Evolutionary conservation across 495 filamentous ascomycete species (phyloP), one percentile per base, ranked within the genome.

Genomic region (Xylaria telfairii): DNA sequence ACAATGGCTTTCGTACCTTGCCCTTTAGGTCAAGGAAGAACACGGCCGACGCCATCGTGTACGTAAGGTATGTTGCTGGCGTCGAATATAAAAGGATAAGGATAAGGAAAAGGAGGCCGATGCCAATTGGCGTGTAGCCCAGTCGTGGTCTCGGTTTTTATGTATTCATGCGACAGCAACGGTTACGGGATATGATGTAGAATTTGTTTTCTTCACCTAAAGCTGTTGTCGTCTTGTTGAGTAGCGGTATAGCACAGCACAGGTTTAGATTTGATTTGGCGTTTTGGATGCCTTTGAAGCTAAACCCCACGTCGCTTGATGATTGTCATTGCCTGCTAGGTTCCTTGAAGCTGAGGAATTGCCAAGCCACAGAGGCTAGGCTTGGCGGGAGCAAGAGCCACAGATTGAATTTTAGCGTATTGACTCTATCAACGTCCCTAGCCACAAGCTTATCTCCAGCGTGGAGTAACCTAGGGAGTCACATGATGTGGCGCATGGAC

Each of bases 21-120:
- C 96, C 96, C 92, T 99, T 99, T 66, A 99, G 87, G 82, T 99
- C 96, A 75, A 99, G 91, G 81, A 99, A 99, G 88, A 99, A 99
- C 79, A 99, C 79, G 53, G 96, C 96, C 65, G 96, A 99, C 73
- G 96, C 96, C 96, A 98, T 99, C 78, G 77, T 87, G 78, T 74
- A 65, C 69, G 70, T 51, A 37, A 8, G 3, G 34, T 37, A 37
- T 3, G 34, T 8, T 74, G 70, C 42, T 57, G 54, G 53, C 44
- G 60, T 57, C 56, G 49, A 63, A 74, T 72, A 68, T 53, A 71
- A 73, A 71, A 61, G 44, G 15, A 13, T 46, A 39, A 59, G 70
- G 24, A 60, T 64, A 44, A 30, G 64, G 72, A 46, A 44, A 64
- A 63, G 34, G 44, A 51, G 70, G 67, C 53, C 30, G 63, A 65